A percentile compares a stretch with the other conserved stretches of the same genome.
phyloP scores from a whole-genome alignment of 129 eudicot genomes.

The Pseudognaphalium luteoalbum region DNA sequence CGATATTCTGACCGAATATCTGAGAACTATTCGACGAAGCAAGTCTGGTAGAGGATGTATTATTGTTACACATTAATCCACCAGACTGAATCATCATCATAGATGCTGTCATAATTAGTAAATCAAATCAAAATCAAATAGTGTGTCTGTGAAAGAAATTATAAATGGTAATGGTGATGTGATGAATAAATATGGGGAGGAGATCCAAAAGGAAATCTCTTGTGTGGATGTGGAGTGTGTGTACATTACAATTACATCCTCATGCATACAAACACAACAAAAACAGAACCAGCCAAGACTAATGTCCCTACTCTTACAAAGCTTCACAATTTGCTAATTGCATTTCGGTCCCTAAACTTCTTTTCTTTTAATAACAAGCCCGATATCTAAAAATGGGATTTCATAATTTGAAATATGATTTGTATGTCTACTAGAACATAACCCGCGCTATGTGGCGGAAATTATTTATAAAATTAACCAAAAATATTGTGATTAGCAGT shows the following conservation, averaged over 20 bases:
- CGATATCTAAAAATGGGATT: not conserved
- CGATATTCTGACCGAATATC: constrained; percentile 34
- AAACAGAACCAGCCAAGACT: constrained; percentile 21
- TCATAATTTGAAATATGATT: no score
- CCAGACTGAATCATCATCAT: constrained; percentile 28
- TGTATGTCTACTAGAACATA: no score
- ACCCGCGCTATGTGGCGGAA: no score
- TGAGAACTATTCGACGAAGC: constrained; percentile 26
- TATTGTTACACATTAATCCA: constrained; percentile 25
- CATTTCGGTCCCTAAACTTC: constrained; percentile 21
- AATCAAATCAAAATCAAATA: not conserved
- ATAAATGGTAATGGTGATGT: not conserved
- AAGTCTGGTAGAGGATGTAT: constrained; percentile 8
- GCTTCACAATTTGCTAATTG: not conserved
- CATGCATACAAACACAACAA: constrained; percentile 29
- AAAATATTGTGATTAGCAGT: no score
- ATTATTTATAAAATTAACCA: no score
- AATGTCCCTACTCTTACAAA: not conserved
- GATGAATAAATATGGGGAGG: constrained; percentile 35
- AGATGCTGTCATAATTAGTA: not conserved
- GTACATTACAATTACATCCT: constrained; percentile 29
- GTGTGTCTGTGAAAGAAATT: not conserved
- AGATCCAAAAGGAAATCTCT: constrained; percentile 29
- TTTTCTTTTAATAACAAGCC: not conserved
- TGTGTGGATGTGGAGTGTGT: constrained; percentile 44